Base-by-base conservation (phyloP, 2,329 filamentous ascomycete species). In the Ascochyta rabiei region DNA sequence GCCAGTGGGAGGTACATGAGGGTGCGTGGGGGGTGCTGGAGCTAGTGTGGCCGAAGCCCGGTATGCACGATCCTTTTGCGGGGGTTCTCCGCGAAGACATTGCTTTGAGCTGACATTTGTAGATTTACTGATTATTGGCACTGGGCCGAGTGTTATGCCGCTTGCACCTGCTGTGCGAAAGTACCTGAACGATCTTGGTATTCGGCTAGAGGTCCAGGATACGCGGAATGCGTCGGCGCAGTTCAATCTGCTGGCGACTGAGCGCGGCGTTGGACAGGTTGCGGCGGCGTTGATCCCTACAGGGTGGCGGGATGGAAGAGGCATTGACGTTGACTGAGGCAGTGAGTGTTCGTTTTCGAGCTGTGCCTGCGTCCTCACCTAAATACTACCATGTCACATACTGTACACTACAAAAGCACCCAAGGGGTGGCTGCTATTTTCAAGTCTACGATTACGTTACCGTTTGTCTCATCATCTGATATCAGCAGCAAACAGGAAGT, bases 231-330 rank as follows among this genome's bases (percentile, higher is more conserved):
- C 95, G 8, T 91, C 93, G 1, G 89, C 93, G 30, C 92, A 97
- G 74, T 99, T 95, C 75, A 99, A 99, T 72, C 74, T 99, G 68
- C 79, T 99, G 49, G 93, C 92, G n/a, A 98, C 92, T 16, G 95
- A 99, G 79, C 82, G 95, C 46, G 93, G 95, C 1, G 86, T 95
- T 6, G 82, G 86, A 18, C 89, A 93, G 67, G 87, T 98, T 58
- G 93, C 92, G 24, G 93, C 91, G 2, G 93, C 92, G 9, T 73
- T 99, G 75, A 85, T 98, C 74, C 93, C 93, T 0, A 82, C 95
- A 48, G 92, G 91, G 2, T 96, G 91, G 90, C 85, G 81, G 66
- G 88, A 61, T 45, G 52, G 52, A 1, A 54, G 6, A 55, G 63
- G 39, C 59, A 56, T 65, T 40, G 41, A 47, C 3, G 39, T 34